Percentiles rank a stretch among this genome's conserved stretches.
Conservation (phyloP, 208 protist genomes). For the Wallacemonas collosoma region DNA sequence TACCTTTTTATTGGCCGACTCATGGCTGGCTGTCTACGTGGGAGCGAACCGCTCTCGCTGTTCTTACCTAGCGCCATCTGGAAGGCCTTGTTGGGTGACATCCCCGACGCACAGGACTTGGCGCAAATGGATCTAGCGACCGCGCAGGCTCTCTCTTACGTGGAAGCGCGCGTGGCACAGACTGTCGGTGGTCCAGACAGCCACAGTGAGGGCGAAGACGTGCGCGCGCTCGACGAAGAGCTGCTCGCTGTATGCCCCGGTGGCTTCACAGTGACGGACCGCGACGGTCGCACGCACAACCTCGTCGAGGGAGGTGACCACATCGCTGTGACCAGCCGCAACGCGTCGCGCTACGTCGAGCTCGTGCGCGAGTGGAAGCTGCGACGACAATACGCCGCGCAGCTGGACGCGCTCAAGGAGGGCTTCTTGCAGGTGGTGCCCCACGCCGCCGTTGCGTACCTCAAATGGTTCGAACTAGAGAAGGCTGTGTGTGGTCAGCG, state of each 20-base stretch:
- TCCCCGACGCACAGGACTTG: constrained; percentile 52
- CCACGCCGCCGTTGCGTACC: constrained; percentile 44
- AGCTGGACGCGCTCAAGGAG: constrained; percentile 71
- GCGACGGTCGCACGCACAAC: constrained; percentile 45
- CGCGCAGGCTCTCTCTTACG: constrained; percentile 64
- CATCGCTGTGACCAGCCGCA: constrained; percentile 54
- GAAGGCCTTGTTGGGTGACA: constrained; percentile 88
- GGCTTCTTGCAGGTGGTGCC: constrained; percentile 92
- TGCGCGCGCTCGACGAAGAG: constrained; percentile 15
- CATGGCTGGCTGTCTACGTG: constrained; percentile 95
- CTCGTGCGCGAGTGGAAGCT: constrained; percentile 68
- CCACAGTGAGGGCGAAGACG: not conserved
- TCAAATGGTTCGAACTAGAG: constrained; percentile 93
- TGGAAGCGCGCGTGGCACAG: constrained; percentile 28
- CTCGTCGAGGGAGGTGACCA: constrained; percentile 62
- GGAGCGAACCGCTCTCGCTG: constrained; percentile 88
- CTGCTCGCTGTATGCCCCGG: constrained; percentile 62
- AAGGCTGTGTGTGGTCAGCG: constrained; percentile 87
- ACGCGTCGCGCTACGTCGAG: constrained; percentile 63
- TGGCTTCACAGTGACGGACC: constrained; percentile 68
- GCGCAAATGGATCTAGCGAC: constrained; percentile 53
- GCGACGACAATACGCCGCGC: constrained; percentile 33
- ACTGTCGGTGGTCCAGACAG: no score
- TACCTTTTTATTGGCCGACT: constrained; percentile 93
- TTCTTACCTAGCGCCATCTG: constrained; percentile 91